Evolutionary conservation across 1,284 basidiomycete species (phyloP), one percentile per base, ranked within the genome.

Genomic region (Violaceomyces palustris): DNA sequence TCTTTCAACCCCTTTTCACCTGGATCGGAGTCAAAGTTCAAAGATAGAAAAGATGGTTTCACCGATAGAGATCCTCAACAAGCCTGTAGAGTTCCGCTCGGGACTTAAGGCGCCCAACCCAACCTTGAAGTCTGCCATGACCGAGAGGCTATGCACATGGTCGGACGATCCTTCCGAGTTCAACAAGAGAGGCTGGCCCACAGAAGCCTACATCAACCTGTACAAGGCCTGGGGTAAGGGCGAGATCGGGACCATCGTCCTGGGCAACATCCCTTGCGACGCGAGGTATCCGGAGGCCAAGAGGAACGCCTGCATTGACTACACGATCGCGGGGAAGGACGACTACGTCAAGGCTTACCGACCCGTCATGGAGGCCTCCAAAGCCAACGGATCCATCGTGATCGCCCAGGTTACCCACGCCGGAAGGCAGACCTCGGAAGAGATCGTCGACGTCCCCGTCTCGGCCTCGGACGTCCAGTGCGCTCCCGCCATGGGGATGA

Each of bases 391-490:
- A 24, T 72, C 71, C 3, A 61, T 78, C 29, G 68, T 72, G 26
- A 69, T 78, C 38, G 75, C 71, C 2, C 77, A 78, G 65, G 50
- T 78, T 17, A 75, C 74, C 11, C 77, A 78, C 60, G 75, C 73
- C 3, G 77, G 77, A 15, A 65, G 75, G 14, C 75, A 76, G 46
- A 69, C 65, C 12, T 47, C 53, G 5, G 14, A 45, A 11, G 61
- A 43, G 37, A 51, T 65, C n/a, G 42, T 39, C 2, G 18, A 43
- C 22, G 45, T 56, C 11, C 67, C 64, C 24, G 62, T 64, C 21
- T 60, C 59, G 3, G 60, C 66, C 11, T 61, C 56, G 25, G 66
- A 69, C 33, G 52, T 67, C 14, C 61, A 62, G 45, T 60, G 61
- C 42, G 45, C 55, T 37, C 61, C 63, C 14, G 43, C 46, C n/a